A percentile compares a stretch with the other conserved stretches of the same genome.
Evolutionary conservation across 75 land plant genomes (phyloP).

Genomic region (Pinus albicaulis): DNA sequence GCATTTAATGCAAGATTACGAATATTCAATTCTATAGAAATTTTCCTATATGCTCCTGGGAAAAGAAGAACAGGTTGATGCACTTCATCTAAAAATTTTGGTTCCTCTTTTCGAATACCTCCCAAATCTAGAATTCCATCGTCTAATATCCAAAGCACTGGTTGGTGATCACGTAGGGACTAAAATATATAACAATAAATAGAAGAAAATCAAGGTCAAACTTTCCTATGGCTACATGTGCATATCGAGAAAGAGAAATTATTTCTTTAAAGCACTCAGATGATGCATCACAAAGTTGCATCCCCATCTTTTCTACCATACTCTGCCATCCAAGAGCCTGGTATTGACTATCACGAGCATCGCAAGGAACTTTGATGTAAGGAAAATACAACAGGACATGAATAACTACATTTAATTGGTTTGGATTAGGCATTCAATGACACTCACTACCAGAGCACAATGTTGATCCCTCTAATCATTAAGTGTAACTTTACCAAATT

Average conservation of each 20-base stretch:
- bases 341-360: slow-evolving; percentile 92
- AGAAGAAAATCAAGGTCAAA: slow-evolving; percentile 91
- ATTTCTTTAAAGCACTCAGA: slow-evolving; percentile 84
- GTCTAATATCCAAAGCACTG: slow-evolving; percentile 97
- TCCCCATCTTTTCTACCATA: slow-evolving; percentile 71
- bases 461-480: slow-evolving; percentile 75
- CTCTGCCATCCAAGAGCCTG: slow-evolving; percentile 98
- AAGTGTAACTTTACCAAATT: slow-evolving; percentile 63
- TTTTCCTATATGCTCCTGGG: slow-evolving; percentile 95
- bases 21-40: slow-evolving; percentile 94
- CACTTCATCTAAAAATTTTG: slow-evolving; percentile 94
- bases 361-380: slow-evolving; percentile 74
- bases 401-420: slow-evolving; percentile 40
- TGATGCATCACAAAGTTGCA: slow-evolving; percentile 90
- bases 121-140: slow-evolving; percentile 97
- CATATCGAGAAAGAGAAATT: slow-evolving; percentile 84
- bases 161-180: slow-evolving; percentile 90
- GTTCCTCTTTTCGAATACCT: slow-evolving; percentile 75
- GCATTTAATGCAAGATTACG: slow-evolving; percentile 96
- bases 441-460: slow-evolving; percentile 74
- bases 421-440: slow-evolving; percentile 78
- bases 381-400: slow-evolving; percentile 76
- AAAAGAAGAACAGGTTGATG: slow-evolving; percentile 75
- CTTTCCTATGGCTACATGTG: slow-evolving; percentile 98
- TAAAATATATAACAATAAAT: slow-evolving; percentile 78